Evolutionary conservation across 176 grass and related monocot genomes (phyloP), one percentile per base, ranked within the genome.

Genomic region (Cenchrus americanus): DNA sequence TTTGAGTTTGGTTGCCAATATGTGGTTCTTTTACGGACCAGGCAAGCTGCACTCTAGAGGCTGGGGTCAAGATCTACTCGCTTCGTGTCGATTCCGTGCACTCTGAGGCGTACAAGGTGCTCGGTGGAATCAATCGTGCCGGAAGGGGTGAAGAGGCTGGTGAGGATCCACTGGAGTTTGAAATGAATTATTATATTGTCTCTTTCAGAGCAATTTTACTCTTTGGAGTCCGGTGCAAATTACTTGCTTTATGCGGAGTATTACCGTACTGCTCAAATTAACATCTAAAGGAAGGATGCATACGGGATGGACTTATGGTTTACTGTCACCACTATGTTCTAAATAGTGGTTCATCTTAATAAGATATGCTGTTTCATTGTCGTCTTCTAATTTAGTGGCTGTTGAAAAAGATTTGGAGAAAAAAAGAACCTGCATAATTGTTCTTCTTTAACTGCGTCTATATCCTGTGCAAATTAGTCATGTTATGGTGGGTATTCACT

Each of bases 61-160:
- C 96, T 8, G 96, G 96, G 1, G 89, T 99, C 46, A 99, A 99
- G 80, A 99, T 99, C 61, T 99, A 99, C 71, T 99, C 96, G 1
- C 66, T 94, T 61, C 92, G 96, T 49, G 96, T 99, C 5, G 96
- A 99, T 89, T 99, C 91, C 0, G 93, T 93, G 48, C 93, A 98
- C 73, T 91, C 96, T 10, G 96, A 96, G 61, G 93, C 96, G 5
- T 98, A 92, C 77, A 98, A 98, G 85, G 96, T 98, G 62, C 96
- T 98, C 17, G 93, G 93, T 15, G 96, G 96, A 21, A 98, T 98
- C 69, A 98, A 94, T 73, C 91, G 96, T 6, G 96, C 96, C 1
- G 93, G 96, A 44, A 88, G 91, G 75, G 93, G 91, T 18, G 91
- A 98, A 71, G 89, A 87, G 32, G 70, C 78, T 76, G 93, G 93